Base-by-base conservation (phyloP, 2,329 filamentous ascomycete genomes). In the Trichoderma sp. region DNA sequence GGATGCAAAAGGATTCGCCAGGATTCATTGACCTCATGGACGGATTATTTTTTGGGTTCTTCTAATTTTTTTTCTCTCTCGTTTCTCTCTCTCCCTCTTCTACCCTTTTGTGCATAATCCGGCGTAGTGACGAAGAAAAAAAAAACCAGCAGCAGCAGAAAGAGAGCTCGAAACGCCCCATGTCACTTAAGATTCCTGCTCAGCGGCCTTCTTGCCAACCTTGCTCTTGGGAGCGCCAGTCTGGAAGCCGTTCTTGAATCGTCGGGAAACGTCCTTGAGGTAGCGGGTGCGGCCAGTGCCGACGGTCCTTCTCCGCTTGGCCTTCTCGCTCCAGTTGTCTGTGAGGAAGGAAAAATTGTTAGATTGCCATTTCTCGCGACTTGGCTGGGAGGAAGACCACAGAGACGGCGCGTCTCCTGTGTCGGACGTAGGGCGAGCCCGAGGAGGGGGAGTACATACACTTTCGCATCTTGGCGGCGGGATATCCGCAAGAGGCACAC, bases 291-390 rank as follows among this genome's bases (percentile, higher is more conserved):
- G 92, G 83, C 95, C 95, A 80, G 93, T 94, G 79, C 95, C 95
- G 82, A 92, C 94, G 80, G 94, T 97, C 94, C 97, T 98, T 91
- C 95, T 96, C 84, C 95, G 89, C 93, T 98, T 98, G 79, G 94
- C 94, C 92, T 99, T 99, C 90, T 98, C 94, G 84, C 92, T 89
- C 95, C 95, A 99, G 92, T 99, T 97, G 91, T 90, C 94, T 98
- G 81, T 50, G 10, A n/a, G 17, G 34, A 67, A 32, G 19, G 34
- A 64, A 19, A 2, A 8, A 19, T 54, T 37, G 25, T 67, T 52
- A 58, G 66, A 52, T n/a, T 17, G 37, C 10, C 27, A 17, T 7
- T 53, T 63, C 29, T 58, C 34, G 19, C 50, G 8, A 64, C 73
- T 19, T 35, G 22, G 42, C 17, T 13, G 10, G 8, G 15, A 10